Evolutionary conservation across 2,329 filamentous ascomycete genomes (phyloP).

Genomic region (Monosporascus sp.): DNA sequence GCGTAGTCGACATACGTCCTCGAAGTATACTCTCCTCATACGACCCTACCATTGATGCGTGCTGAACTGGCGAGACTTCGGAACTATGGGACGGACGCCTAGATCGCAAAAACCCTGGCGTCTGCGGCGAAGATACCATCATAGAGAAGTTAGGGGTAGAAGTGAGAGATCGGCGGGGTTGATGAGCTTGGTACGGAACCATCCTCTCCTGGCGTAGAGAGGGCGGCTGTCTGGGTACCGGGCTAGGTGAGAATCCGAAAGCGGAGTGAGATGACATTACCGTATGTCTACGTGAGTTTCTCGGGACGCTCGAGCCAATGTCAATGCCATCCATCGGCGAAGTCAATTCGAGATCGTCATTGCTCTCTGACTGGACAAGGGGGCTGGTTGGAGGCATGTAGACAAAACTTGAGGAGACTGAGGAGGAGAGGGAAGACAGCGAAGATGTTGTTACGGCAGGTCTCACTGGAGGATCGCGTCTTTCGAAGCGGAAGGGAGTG

Average conservation of each 20-base stretch:
- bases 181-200: conserved; percentile 69
- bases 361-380: conserved; percentile 81
- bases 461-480: conserved; percentile 24
- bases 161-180: conserved; percentile 69
- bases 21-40: conserved; percentile 96
- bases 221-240: conserved; percentile 27
- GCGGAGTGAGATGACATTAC: conserved; percentile 57
- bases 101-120: conserved; percentile 45
- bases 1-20: conserved; percentile 93
- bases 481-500: conserved; percentile 40
- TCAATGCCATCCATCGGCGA: conserved; percentile 47
- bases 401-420: conserved; percentile 72
- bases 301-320: conserved; percentile 33
- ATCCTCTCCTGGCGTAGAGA: conserved; percentile 53
- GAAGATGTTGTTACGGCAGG: conserved; percentile 36
- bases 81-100: conserved; percentile 67
- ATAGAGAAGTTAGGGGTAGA: conserved; percentile 46
- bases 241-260: conserved; percentile 34
- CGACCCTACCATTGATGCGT: conserved; percentile 94
- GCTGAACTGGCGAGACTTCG: conserved; percentile 72
- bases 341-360: conserved; percentile 66
- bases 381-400: conserved; percentile 90
- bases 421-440: conserved; percentile 62
- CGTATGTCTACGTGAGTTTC: conserved; percentile 60
- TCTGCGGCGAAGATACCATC: conserved; percentile 41